These are phyloP conservation scores for Beauveria asiatica DNA, from an alignment of 2,329 filamentous ascomycete genomes.

Conservation along the genomic window DNA sequence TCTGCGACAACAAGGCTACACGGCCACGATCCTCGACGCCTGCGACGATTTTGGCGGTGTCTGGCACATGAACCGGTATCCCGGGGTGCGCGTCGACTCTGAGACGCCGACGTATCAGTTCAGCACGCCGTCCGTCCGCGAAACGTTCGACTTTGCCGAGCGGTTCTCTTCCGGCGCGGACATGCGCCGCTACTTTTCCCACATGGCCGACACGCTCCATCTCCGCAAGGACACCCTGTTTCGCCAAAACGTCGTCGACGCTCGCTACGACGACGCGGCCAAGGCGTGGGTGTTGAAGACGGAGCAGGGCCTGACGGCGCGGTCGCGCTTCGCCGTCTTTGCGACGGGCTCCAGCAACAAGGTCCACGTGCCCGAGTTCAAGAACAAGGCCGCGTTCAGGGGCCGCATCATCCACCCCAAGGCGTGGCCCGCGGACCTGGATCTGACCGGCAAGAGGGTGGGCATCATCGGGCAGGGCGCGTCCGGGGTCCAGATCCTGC, in stretches of 20 bases:
- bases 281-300: conserved; percentile 24
- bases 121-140: conserved; percentile 21
- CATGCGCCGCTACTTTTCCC: neutral
- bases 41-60: conserved; percentile 30
- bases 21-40: conserved; percentile 24
- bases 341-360: conserved; percentile 38
- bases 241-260: neutral
- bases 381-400: conserved; percentile 23
- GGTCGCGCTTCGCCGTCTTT: conserved; percentile 35
- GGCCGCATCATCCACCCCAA: conserved; percentile 23
- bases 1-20: too few relatives aligned
- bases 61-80: conserved; percentile 37
- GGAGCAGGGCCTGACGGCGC: conserved; percentile 28
- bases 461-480: neutral
- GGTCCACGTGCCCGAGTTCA: conserved; percentile 26
- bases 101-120: conserved; percentile 27
- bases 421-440: conserved; percentile 18
- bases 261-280: neutral
- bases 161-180: neutral
- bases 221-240: neutral
- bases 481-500: neutral
- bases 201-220: neutral
- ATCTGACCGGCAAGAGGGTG: conserved; percentile 17
- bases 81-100: conserved; percentile 33
- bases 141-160: neutral